A percentile compares a stretch with the other conserved stretches of the same genome.
phyloP scores from a whole-genome alignment of 129 eudicot species.

The Solidago caesia region DNA sequence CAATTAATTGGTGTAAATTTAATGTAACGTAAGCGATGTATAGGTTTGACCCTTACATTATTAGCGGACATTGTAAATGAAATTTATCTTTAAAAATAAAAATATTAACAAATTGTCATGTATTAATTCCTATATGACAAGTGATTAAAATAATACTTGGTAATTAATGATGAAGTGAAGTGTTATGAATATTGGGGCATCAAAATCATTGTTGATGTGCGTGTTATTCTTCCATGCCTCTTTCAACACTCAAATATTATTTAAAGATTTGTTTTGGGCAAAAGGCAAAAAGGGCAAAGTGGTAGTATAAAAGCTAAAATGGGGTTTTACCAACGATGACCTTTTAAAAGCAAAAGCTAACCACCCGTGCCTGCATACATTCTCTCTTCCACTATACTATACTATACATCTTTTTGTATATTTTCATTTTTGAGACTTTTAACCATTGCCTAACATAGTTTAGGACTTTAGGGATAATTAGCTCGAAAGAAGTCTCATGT shows the following conservation, averaged over 20 bases:
- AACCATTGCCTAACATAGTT: too few species aligned
- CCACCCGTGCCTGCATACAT: conserved; percentile 44
- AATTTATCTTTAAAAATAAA: too few species aligned
- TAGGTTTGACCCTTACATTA: too few species aligned
- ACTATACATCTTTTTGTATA: neutral
- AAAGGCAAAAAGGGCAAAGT: conserved; percentile 34
- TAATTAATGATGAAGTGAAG: conserved; percentile 15
- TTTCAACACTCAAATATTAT: conserved; percentile 9
- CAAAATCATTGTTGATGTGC: conserved; percentile 58
- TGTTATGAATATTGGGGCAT: conserved; percentile 34
- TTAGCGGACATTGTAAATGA: too few species aligned
- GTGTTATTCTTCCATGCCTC: conserved; percentile 53
- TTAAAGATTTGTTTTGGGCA: conserved; percentile 20
- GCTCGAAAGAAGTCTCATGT: too few species aligned
- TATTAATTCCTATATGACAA: neutral
- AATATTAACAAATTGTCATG: too few species aligned
- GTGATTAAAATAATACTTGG: conserved; percentile 3
- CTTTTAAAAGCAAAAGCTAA: conserved; percentile 37
- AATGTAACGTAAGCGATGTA: too few species aligned
- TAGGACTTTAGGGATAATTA: too few species aligned
- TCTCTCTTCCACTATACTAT: conserved; percentile 26
- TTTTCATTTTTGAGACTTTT: neutral
- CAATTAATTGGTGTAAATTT: too few species aligned
- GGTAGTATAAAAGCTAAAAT: conserved; percentile 28
- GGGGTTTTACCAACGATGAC: conserved; percentile 28